Evolutionary conservation across 345 rosid genomes (phyloP), one percentile per base, ranked within the genome.

Genomic region (Boechera stricta): DNA sequence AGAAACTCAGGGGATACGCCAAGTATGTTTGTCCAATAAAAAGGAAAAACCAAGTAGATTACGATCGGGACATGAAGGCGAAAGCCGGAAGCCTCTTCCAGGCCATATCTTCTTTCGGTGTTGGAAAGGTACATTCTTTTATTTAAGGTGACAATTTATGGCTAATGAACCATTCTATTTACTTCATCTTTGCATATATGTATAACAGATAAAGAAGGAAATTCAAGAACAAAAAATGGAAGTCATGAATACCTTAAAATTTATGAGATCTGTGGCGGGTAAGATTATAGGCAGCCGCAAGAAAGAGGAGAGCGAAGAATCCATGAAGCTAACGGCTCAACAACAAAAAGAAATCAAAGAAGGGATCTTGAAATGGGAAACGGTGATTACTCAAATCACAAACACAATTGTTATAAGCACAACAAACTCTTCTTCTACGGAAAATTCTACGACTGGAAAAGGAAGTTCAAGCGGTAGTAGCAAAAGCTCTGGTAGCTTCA

Each of bases 301-400:
- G 7, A 21, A 59, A 0, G 42, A 47, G 0, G 69, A 53, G 64
- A 62, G 2, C 44, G 51, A 69, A 35, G 72, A 38, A 2, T 2
- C 67, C 76, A 64, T 45, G 72, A 28, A 21, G 10, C 38, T 77
- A 54, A 77, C 76, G 44, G 13, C 67, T 11, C 61, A 77, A 28
- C 76, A 77, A 65, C 71, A 54, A 10, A 70, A 71, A 4, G 76
- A 63, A 64, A 77, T 77, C 75, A 63, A 70, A 70, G 80, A 77
- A 33, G 75, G 80, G 18, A 71, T 77, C 60, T 70, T 77, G 15
- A 77, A 48, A 47, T 77, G 80, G 80, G 16, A 64, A 32, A 55
- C 49, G 0, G 32, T 56, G 41, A 77, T 77, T 38, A 11, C 71
- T 24, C 9, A 1, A 33, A 55, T 70, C 18, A 9, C 74, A n/a